Evolutionary conservation across 225 moss, liverwort and hornwort genomes (phyloP).

Genomic region (Sphagnum contortum): DNA sequence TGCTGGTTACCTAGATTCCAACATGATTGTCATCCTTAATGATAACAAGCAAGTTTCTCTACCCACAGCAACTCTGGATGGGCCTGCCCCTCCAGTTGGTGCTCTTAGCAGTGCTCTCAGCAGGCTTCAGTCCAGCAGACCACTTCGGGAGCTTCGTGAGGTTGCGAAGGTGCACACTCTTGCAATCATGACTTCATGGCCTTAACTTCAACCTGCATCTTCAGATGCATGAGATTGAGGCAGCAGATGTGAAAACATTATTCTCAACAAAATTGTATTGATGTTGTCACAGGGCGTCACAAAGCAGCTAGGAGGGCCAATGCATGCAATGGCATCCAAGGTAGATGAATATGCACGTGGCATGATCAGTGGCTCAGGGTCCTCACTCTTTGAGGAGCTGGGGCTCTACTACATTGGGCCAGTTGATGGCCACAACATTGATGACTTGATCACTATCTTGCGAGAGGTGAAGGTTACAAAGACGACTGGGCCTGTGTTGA

Average conservation of each 20-base stretch:
- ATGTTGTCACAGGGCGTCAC: constrained; percentile 19
- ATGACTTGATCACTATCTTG: constrained; percentile 29
- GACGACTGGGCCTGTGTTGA: constrained; percentile 30
- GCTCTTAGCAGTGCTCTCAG: constrained; percentile 4
- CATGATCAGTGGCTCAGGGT: constrained; percentile 35
- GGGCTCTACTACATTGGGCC: constrained; percentile 41
- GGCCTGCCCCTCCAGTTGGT: constrained; percentile 6
- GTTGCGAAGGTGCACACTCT: not conserved
- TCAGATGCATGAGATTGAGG: too few species aligned
- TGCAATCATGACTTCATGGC: too few species aligned
- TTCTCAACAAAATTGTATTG: not conserved
- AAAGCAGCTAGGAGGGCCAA: constrained; percentile 27
- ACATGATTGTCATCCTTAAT: constrained; percentile 10
- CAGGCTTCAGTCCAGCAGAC: constrained; percentile 6
- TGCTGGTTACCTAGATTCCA: constrained; percentile 8
- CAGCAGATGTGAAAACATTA: too few species aligned
- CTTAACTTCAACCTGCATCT: too few species aligned
- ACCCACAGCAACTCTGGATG: constrained; percentile 2
- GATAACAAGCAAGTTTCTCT: constrained; percentile 11
- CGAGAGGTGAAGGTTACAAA: constrained; percentile 20
- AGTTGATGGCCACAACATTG: constrained; percentile 37
- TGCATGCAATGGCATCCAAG: constrained; percentile 30
- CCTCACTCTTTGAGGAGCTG: constrained; percentile 34
- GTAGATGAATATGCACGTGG: constrained; percentile 40
- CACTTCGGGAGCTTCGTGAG: constrained; percentile 5